These are phyloP conservation scores for Golovinomyces cichoracearum DNA, from an alignment of 2,329 filamentous ascomycete species.

Conservation along the genomic window DNA sequence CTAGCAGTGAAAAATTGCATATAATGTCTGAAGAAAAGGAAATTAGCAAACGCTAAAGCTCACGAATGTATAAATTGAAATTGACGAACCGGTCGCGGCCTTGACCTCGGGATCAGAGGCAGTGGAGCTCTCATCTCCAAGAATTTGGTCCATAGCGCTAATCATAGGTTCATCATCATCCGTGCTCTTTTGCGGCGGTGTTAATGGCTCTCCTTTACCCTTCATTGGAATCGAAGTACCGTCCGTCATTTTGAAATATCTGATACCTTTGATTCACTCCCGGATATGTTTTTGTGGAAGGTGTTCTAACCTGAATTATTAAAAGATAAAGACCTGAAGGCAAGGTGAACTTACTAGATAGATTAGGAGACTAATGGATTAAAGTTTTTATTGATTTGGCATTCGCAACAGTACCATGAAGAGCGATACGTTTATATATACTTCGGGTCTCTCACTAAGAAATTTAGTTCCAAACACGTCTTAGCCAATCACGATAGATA, in stretches of 20 bases:
- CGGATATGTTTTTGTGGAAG: too few relatives aligned
- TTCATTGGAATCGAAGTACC: constrained; percentile 32
- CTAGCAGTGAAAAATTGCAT: constrained; percentile 72
- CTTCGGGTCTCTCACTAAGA: too few relatives aligned
- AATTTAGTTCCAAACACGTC: too few relatives aligned
- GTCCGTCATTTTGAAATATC: constrained; percentile 49
- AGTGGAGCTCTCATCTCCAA: constrained; percentile 18
- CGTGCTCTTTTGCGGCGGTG: constrained; percentile 28
- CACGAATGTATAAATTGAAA: not conserved
- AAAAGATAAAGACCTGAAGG: too few relatives aligned
- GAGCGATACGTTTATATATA: too few relatives aligned
- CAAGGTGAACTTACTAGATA: too few relatives aligned
- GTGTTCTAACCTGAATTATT: too few relatives aligned
- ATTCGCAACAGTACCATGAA: too few relatives aligned
- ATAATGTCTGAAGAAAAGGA: constrained; percentile 47
- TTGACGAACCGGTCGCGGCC: constrained; percentile 30
- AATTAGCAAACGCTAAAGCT: not conserved
- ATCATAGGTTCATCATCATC: constrained; percentile 51
- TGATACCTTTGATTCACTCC: constrained; percentile 33
- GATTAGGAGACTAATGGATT: too few relatives aligned
- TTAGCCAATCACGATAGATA: too few relatives aligned
- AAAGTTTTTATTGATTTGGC: too few relatives aligned
- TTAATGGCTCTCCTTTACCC: constrained; percentile 32
- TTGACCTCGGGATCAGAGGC: constrained; percentile 35
- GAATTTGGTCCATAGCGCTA: constrained; percentile 18